Conservation (phyloP, 1,284 basidiomycete genomes). For the Pseudozyma tsukubaensis region DNA sequence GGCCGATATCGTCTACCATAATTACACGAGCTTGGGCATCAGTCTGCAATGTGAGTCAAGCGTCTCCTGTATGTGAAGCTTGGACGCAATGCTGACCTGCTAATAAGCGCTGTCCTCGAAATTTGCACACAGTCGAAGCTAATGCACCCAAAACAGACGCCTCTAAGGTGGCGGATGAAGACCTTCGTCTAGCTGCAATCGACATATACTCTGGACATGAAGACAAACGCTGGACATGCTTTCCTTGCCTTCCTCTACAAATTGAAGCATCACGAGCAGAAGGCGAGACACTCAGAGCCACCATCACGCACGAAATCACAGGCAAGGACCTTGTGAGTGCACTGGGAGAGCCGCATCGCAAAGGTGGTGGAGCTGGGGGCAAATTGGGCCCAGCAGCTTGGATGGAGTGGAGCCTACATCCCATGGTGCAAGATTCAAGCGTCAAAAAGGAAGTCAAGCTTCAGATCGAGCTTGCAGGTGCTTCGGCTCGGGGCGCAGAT, state of each 20-base stretch:
- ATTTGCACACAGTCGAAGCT: conserved; percentile 16
- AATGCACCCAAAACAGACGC: conserved; percentile 2
- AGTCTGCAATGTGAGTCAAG: conserved; percentile 43
- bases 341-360: conserved; percentile 40
- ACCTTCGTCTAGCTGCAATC: conserved; percentile 25
- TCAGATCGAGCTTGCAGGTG: conserved; percentile 31
- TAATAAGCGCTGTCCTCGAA: neutral
- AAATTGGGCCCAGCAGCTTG: conserved; percentile 39
- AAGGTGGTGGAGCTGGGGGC: conserved; percentile 35
- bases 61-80: no score
- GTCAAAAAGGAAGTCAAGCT: conserved; percentile 6
- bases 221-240: conserved; percentile 26
- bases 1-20: conserved; percentile 38
- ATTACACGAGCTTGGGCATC: conserved; percentile 24
- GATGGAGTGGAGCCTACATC: conserved; percentile 41
- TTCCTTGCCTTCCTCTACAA: conserved; percentile 22
- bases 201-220: conserved; percentile 39
- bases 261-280: neutral
- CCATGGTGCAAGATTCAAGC: neutral
- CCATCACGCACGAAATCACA: conserved; percentile 13
- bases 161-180: conserved; percentile 3
- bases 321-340: conserved; percentile 32
- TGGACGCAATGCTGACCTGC: neutral
- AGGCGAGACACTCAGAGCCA: neutral
- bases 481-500: conserved; percentile 33